Base-by-base conservation (phyloP, 2,329 filamentous ascomycete genomes). In the Rasamsonia emersonii region DNA sequence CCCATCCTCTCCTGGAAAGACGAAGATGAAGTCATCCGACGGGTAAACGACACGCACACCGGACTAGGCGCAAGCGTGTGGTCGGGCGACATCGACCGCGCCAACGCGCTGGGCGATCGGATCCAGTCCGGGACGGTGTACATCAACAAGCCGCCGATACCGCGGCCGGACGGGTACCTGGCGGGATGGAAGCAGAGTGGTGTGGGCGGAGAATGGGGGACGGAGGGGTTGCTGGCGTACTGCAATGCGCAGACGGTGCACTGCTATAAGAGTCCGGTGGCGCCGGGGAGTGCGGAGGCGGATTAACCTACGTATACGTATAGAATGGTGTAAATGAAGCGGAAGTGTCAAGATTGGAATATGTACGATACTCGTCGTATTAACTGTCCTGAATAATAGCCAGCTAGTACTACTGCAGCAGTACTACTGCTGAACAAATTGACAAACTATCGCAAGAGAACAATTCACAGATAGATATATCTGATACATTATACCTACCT, bases 1-100 rank as follows among this genome's bases (percentile, higher is more conserved):
- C 75, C 75, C 0, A 58, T 78, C n/a, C 50, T 77, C 33, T 64
- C 63, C 9, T 80, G 74, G 73, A 55, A 58, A 1, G 60, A 66
- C 0, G 66, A 68, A 42, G 51, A 59, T n/a, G 54, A 67, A 29
- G 62, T 65, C 0, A 43, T 70, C 4, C 18, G 36, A 3, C 49
- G 67, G 5, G 66, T 65, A 2, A 70, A 41, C 9, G 30, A 41
- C 14, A 68, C 39, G 25, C 56, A 64, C 21, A 67, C 64, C 26
- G 66, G 62, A 1, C 50, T 68, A 2, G 64, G 63, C 3, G 62
- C 62, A 9, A 62, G 59, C 0, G 50, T 68, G 7, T 67, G 62
- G 63, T 65, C 64, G 2, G 52, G 60, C 30, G 62, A 67, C 33
- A 42, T 67, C n/a, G 51, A 58, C 2, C 61, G 62, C 33, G 61